Base-by-base conservation (phyloP, 2,329 filamentous ascomycete species). In the Cercospora zeae-maydis region DNA sequence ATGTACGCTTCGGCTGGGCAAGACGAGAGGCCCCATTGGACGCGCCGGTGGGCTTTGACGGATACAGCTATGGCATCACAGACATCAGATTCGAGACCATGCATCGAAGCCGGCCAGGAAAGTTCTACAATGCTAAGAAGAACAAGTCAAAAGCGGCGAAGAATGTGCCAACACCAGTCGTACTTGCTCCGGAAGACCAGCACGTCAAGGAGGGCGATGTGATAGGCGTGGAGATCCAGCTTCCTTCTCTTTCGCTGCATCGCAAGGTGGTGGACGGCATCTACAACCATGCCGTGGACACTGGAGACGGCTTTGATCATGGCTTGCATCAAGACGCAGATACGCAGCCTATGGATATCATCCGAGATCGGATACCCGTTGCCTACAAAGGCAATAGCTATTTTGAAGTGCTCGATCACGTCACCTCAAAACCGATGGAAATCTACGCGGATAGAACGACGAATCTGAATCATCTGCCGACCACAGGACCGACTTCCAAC, bases 341-440 rank as follows among this genome's bases (percentile, higher is more conserved):
- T 72, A 58, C 76, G 80, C 16, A 83, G 0, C 82, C 85, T 64
- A 79, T 86, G 14, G 95, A 98, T 75, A 90, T 98, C 66, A 91
- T 99, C 63, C 91, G 96, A 66, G 96, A 99, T 76, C 90, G 95
- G 54, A 92, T 97, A 49, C 93, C 95, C 0, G 96, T 98, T 68
- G 88, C 93, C 9, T 96, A 96, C 81, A 97, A 96, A 77, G 87
- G 89, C 45, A 92, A 96, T 75, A 89, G 93, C 58, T 96, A 96
- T 79, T 97, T 96, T 76, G 93, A 98, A 77, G 89, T 91, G 74
- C 90, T 92, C 67, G 92, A 96, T 74, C 96, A 96, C 75, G 90
- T 93, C 70, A 83, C 91, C 0, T 89, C 89, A 10, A 96, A 96
- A 74, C 89, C 96, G 68, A 86, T 98, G 42, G 93, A 97, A 71